Base-by-base conservation (phyloP, 345 rosid genomes). In the Gossypium sturtianum region DNA sequence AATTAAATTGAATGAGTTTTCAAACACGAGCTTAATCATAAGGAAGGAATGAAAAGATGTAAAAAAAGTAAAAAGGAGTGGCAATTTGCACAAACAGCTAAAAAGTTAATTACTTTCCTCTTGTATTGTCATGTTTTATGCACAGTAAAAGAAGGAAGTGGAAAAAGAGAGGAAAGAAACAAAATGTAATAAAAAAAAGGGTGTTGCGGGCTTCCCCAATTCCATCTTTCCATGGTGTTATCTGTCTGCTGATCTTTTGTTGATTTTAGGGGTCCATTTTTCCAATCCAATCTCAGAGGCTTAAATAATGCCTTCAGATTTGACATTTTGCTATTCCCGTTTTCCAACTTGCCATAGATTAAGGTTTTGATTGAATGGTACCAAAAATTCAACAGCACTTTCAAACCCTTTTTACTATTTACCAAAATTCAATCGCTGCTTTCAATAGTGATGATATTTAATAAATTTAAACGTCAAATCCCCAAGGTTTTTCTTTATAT, bases 181-280 rank as follows among this genome's bases (percentile, higher is more conserved):
- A 20, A 66, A 66, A 5, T 19, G 41, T 34, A 34, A 34, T 0
- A 20, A 19, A n/a, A 19, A 12, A 65, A 48, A 27, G 3, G 29
- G 29, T 65, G 15, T n/a, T 47, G 49, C n/a, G 47, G 47, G 51
- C 70, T 19, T 43, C 19, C 27, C 70, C 70, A 43, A 65, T 16
- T 15, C 15, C 52, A 12, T 10, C 17, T 11, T 43, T 43, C 69
- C 27, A 65, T 11, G 69, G 71, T 70, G 60, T 70, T 3, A 47
- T 48, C 52, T 2, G 15, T 12, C 52, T 48, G 15, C 52, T 48
- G 17, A 51, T 70, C 20, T 67, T 23, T 22, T 2, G 49, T 41
- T 44, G 57, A 67, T 49, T 67, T 67, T 48, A 8, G 72, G 71
- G 72, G 43, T 15, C 71, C 72, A 48, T 48, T 48, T 16, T 48